These are phyloP conservation scores for Aspergillus avenaceus DNA, from an alignment of 495 filamentous ascomycete species.

Conservation along the genomic window DNA sequence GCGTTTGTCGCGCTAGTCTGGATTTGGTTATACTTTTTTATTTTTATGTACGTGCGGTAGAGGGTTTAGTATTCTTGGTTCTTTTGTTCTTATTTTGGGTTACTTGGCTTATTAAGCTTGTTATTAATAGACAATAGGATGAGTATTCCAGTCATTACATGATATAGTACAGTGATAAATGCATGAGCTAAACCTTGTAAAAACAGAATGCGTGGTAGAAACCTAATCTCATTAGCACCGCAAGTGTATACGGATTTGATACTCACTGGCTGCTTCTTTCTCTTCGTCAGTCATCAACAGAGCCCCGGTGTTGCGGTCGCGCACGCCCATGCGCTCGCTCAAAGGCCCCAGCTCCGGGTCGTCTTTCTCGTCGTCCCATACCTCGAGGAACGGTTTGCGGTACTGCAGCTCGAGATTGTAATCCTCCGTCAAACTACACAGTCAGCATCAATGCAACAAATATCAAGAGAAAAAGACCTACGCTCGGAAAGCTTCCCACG, in stretches of 20 bases:
- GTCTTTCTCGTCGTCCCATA: conserved; percentile 87
- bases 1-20: background rate
- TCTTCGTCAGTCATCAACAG: conserved; percentile 73
- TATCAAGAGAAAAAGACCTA: conserved; percentile 21
- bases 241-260: background rate
- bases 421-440: conserved; percentile 70
- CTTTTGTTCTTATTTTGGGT: too few relatives aligned
- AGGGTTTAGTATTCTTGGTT: too few relatives aligned
- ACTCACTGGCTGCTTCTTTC: conserved; percentile 77
- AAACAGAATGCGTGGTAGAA: conserved; percentile 95
- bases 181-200: conserved; percentile 68
- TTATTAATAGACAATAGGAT: too few relatives aligned
- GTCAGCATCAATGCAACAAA: conserved; percentile 17
- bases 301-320: conserved; percentile 61
- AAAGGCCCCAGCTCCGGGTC: conserved; percentile 72
- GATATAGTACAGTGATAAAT: too few relatives aligned
- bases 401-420: conserved; percentile 95
- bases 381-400: conserved; percentile 79
- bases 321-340: conserved; percentile 91
- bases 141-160: too few relatives aligned
- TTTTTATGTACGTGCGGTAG: too few relatives aligned
- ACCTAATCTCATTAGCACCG: conserved; percentile 27
- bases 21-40: too few relatives aligned
- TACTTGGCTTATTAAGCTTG: too few relatives aligned
- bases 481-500: conserved; percentile 94